These are phyloP conservation scores for Trichosporon coremiiforme DNA, from an alignment of 1,284 basidiomycete genomes.

Conservation along the genomic window DNA sequence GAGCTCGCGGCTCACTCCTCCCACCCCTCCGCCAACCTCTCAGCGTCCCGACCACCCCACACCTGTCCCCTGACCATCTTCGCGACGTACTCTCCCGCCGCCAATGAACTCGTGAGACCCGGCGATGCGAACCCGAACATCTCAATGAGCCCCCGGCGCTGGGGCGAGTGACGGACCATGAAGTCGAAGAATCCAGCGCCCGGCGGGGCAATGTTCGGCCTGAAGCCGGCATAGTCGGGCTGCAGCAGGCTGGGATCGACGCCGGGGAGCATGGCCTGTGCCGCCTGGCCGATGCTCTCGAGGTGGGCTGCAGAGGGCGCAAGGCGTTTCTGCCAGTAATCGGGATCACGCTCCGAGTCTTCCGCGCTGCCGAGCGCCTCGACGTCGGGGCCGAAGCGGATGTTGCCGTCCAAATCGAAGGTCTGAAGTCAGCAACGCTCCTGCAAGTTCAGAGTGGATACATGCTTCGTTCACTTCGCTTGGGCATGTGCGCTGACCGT, in stretches of 20 bases:
- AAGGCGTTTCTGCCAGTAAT: conserved; percentile 76
- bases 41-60: conserved; percentile 36
- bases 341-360: conserved; percentile 60
- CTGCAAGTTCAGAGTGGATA: not conserved
- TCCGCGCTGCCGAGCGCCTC: conserved; percentile 73
- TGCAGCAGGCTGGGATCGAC: conserved; percentile 68
- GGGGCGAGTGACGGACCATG: conserved; percentile 51
- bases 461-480: too few species aligned
- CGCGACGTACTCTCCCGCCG: conserved; percentile 59
- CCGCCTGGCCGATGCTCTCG: conserved; percentile 66
- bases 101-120: conserved; percentile 60
- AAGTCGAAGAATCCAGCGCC: conserved; percentile 84
- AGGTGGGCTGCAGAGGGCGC: conserved; percentile 68
- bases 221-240: conserved; percentile 88
- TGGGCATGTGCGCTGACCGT: not conserved
- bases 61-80: conserved; percentile 55
- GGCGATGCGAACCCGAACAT: conserved; percentile 62
- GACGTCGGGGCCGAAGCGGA: conserved; percentile 91
- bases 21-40: conserved; percentile 29
- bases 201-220: conserved; percentile 82
- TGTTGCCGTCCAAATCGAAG: conserved; percentile 79
- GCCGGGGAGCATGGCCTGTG: conserved; percentile 68
- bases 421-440: conserved; percentile 58
- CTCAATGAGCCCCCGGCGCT: conserved; percentile 53
- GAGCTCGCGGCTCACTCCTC: conserved; percentile 17